These are phyloP conservation scores for Penicillium sp. DNA, from an alignment of 2,329 filamentous ascomycete genomes.

Conservation along the genomic window DNA sequence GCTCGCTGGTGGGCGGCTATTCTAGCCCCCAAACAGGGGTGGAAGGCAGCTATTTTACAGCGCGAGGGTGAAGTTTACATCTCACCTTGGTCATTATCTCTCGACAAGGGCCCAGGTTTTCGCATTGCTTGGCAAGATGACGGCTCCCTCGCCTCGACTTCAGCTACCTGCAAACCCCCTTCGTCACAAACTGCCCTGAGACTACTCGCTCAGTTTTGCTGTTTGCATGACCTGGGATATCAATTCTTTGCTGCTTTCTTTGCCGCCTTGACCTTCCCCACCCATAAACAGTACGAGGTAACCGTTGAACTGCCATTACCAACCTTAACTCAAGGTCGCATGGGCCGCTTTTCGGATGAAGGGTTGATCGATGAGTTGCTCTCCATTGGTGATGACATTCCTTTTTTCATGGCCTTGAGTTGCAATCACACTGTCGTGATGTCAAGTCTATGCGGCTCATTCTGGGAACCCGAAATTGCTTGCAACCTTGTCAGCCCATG, in stretches of 20 bases:
- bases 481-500: conserved; percentile 3
- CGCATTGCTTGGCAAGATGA: neutral
- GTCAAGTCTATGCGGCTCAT: conserved; percentile 1
- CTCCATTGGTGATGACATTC: neutral
- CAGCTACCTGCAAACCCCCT: neutral
- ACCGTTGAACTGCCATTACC: neutral
- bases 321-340: neutral
- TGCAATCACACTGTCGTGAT: neutral
- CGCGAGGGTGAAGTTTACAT: neutral
- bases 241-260: neutral
- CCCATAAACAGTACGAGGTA: neutral
- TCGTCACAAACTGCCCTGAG: neutral
- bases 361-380: neutral
- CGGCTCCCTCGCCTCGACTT: too few species aligned
- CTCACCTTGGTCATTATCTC: neutral
- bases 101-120: neutral
- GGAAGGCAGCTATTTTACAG: neutral
- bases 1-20: neutral
- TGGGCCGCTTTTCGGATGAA: neutral
- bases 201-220: neutral
- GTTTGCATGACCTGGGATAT: neutral
- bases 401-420: conserved; percentile 1
- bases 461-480: conserved; percentile 1
- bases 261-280: neutral
- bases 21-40: neutral